Evolutionary conservation across 192 early-diverging fungal genomes (phyloP).

Genomic region (Coemansia sp.): DNA sequence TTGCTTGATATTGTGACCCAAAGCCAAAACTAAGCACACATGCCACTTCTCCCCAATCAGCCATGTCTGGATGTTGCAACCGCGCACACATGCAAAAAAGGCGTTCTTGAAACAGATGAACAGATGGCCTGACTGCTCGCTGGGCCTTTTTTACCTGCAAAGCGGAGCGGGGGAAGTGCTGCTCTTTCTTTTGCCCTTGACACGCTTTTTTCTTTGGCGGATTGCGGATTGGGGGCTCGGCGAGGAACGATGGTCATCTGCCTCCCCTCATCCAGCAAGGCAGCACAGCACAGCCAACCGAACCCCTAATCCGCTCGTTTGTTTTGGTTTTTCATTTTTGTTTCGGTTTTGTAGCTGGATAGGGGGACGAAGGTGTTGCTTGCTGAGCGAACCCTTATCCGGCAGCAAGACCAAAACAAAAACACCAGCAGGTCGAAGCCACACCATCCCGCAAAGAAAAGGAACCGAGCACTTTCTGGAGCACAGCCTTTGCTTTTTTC

Average conservation of each 20-base stretch:
- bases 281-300: neutral
- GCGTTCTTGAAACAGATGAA: no score
- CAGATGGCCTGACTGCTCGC: no score
- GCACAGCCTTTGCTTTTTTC: no score
- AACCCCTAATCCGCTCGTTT: neutral
- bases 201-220: neutral
- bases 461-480: neutral
- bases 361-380: neutral
- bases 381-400: neutral
- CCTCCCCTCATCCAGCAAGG: neutral
- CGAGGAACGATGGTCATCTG: neutral
- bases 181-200: neutral
- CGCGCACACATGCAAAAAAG: no score
- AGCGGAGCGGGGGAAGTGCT: no score
- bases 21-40: neutral
- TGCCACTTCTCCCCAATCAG: no score
- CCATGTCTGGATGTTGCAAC: no score
- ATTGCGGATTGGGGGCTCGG: neutral
- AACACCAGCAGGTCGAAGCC: neutral
- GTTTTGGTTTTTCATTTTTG: neutral
- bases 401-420: slow-evolving; percentile 4
- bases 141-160: no score
- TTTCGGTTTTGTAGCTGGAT: neutral
- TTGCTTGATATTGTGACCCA: neutral
- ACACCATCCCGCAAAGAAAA: neutral